Base-by-base conservation (phyloP, 208 protist genomes). In the Herpetomonas samuelpessoai region DNA sequence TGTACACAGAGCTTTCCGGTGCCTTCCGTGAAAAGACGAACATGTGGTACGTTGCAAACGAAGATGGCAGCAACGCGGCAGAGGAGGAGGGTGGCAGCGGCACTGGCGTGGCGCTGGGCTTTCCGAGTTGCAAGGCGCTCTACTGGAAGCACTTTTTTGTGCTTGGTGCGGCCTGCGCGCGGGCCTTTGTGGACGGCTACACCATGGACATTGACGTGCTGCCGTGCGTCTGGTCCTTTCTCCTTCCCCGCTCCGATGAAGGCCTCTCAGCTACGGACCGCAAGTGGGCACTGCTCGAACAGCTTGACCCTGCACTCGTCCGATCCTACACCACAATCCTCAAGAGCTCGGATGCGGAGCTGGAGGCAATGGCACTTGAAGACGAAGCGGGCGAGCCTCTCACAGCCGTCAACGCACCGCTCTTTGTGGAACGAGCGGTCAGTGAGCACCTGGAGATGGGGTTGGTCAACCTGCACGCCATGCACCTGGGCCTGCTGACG, bases 181-280 rank as follows among this genome's bases (percentile, higher is more conserved):
- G 90, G 12, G 65, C 86, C 0, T 92, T 93, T 70, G 70, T 83
- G 6, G 90, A 96, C 54, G 80, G 74, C n/a, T 93, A 88, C 39
- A 52, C 61, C 21, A 92, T 93, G 71, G 66, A 82, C 47, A 48
- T 92, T 9, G 61, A 76, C 19, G 35, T 92, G 1, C 25, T 82
- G 1, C 83, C 88, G 9, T 53, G 62, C n/a, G 58, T 58, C 25
- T 95, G 85, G 88, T 30, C 57, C 10, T 57, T 87, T 31, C 52
- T 94, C 19, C 68, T 65, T 10, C 24, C 56, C 1, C 53, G 46
- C 18, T 65, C 57, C 50, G 57, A 68, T 10, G 52, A 61, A 12
- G 9, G 24, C 24, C 38, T 7, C 24, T 9, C 3, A 7, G 19
- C 45, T 14, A 21, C 27, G 2, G 6, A 35, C 38, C 29, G 31